phyloP scores from a whole-genome alignment of 208 protist genomes.

The Acanthamoeba triangularis region DNA sequence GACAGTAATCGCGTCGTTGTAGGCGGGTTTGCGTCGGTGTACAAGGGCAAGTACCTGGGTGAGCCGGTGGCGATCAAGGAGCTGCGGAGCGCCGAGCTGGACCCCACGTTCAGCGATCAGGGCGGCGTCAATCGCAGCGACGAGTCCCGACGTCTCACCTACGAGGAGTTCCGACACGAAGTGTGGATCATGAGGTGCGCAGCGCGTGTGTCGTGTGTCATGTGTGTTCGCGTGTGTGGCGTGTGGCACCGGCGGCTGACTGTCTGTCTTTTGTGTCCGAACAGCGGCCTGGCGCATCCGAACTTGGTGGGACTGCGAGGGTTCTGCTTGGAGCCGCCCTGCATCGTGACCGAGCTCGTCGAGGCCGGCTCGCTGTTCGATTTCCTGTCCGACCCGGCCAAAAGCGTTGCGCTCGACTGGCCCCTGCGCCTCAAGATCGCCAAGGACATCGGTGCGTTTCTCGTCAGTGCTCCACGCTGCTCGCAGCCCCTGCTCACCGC shows the following conservation, averaged over 20 bases:
- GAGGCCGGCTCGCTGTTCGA: slow-evolving; percentile 22
- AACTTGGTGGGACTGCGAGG: slow-evolving; percentile 41
- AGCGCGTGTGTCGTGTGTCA: no score
- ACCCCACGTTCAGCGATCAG: no score
- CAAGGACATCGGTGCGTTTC: background rate
- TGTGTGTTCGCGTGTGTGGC: no score
- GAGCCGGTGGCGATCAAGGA: slow-evolving; percentile 35
- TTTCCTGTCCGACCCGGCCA: background rate
- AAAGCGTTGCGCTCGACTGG: background rate
- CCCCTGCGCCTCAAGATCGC: slow-evolving; percentile 66
- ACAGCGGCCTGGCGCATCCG: slow-evolving; percentile 39
- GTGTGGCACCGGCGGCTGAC: no score
- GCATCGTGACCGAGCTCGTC: slow-evolving; percentile 63
- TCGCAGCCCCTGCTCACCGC: no score
- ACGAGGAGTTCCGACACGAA: slow-evolving; percentile 47
- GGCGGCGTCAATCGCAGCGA: background rate
- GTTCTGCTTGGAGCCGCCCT: slow-evolving; percentile 23
- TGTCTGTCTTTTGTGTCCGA: no score
- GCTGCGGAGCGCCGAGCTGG: background rate
- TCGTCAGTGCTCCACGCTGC: no score
- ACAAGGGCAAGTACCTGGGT: background rate
- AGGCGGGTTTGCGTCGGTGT: slow-evolving; percentile 48
- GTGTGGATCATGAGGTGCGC: slow-evolving; percentile 77
- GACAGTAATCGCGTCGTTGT: no score
- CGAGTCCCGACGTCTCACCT: background rate